Conservation (phyloP, 2,329 filamentous ascomycete species). For the Claviceps arundinis region DNA sequence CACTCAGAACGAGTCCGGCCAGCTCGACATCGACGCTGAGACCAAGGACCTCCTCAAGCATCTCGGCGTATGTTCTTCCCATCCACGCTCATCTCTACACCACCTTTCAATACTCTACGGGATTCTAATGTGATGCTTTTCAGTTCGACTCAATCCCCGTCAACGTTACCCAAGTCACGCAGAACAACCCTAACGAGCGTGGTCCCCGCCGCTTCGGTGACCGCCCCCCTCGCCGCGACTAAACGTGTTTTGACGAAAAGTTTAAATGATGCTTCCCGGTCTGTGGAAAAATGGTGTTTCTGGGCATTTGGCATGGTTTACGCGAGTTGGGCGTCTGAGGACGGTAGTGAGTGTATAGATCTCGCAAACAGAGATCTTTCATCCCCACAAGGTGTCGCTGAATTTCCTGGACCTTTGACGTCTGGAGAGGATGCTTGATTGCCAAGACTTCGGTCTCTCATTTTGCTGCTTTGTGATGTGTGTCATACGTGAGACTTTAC, state of each 20-base stretch:
- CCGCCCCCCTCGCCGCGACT: constrained; percentile 31
- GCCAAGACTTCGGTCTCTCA: constrained; percentile 40
- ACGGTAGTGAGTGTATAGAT: constrained; percentile 46
- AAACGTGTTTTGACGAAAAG: constrained; percentile 7
- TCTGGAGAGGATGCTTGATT: constrained; percentile 77
- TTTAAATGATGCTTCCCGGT: constrained; percentile 5
- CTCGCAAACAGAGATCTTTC: constrained; percentile 42
- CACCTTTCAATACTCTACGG: background rate
- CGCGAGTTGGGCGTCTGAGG: constrained; percentile 43
- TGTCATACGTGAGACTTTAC: background rate
- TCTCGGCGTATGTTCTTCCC: constrained; percentile 68
- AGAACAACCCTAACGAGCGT: constrained; percentile 77
- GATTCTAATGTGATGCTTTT: constrained; percentile 16
- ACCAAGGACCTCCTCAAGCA: constrained; percentile 99
- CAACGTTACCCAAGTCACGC: constrained; percentile 83
- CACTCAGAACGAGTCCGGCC: constrained; percentile 83
- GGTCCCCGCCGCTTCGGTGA: constrained; percentile 62
- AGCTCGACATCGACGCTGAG: constrained; percentile 90
- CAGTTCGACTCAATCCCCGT: constrained; percentile 96
- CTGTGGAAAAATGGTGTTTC: constrained; percentile 24
- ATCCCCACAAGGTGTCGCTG: constrained; percentile 76
- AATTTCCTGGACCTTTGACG: constrained; percentile 40
- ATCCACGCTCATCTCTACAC: background rate
- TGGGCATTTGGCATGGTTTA: constrained; percentile 29
- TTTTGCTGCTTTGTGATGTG: background rate